Percentiles rank a stretch among this genome's conserved stretches.
These are phyloP conservation scores for Salix dunnii DNA, from an alignment of 345 rosid genomes.

Conservation along the genomic window DNA sequence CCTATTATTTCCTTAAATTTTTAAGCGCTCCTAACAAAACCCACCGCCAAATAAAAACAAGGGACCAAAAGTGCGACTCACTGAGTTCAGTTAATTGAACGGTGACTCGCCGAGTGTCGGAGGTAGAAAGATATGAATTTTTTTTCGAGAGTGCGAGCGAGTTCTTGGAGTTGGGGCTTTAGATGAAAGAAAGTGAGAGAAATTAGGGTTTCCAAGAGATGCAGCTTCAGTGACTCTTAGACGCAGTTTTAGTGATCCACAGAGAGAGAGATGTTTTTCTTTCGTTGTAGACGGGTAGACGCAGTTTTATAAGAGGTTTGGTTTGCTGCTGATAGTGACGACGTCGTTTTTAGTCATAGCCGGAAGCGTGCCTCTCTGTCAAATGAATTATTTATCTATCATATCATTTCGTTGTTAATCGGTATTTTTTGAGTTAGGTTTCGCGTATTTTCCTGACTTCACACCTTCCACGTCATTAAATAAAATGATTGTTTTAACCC, in stretches of 20 bases:
- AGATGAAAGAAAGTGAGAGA: not conserved
- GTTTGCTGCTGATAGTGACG: slow-evolving; percentile 9
- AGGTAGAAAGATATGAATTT: not conserved
- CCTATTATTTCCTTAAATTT: slow-evolving; percentile 63
- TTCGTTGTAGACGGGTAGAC: not conserved
- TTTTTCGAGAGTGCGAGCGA: not conserved
- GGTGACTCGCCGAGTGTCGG: not conserved
- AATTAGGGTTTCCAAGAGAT: slow-evolving; percentile 11
- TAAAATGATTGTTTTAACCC: no score
- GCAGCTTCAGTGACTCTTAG: not conserved
- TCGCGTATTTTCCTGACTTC: no score
- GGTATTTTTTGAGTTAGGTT: not conserved
- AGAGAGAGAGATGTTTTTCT: not conserved
- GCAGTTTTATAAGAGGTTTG: slow-evolving; percentile 7
- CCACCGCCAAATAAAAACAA: not conserved
- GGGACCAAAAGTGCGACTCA: not conserved
- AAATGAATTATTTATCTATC: not conserved
- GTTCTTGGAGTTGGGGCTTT: slow-evolving; percentile 3
- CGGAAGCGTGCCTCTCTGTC: not conserved
- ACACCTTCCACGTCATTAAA: no score
- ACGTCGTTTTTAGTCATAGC: slow-evolving; percentile 9
- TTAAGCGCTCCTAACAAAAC: slow-evolving; percentile 26
- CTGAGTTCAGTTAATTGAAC: not conserved
- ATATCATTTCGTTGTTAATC: not conserved
- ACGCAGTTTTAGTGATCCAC: slow-evolving; percentile 7